A percentile compares a stretch with the other conserved stretches of the same genome.
Conservation (phyloP, 2,329 filamentous ascomycete genomes). For the Knufia petricola region DNA sequence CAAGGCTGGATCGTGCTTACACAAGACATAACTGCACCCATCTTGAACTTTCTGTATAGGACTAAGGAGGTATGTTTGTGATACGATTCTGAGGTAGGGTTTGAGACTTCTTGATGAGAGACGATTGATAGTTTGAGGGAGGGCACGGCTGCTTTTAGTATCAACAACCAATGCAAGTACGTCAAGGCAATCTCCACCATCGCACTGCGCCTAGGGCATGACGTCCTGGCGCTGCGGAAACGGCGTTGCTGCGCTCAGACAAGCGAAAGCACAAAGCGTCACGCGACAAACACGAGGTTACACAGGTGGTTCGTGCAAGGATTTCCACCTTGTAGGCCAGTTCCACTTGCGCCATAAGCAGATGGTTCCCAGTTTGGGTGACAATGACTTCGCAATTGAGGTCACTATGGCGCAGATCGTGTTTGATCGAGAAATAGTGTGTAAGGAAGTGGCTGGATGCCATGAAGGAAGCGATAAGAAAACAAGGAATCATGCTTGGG, state of each 20-base stretch:
- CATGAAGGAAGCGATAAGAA: not conserved
- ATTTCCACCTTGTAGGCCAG: not conserved
- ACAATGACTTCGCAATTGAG: not conserved
- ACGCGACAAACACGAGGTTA: slow-evolving; percentile 1
- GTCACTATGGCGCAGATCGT: not conserved
- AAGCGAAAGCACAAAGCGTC: not conserved
- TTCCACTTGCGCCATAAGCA: not conserved
- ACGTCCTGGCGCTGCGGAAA: not conserved
- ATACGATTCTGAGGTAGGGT: too few relatives aligned
- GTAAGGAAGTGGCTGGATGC: not conserved
- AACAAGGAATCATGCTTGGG: slow-evolving; percentile 10
- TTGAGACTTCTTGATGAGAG: slow-evolving; percentile 1
- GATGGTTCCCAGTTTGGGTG: not conserved
- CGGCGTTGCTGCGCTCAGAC: not conserved
- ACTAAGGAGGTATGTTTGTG: slow-evolving; percentile 6
- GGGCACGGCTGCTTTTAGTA: not conserved
- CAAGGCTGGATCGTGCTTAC: slow-evolving; percentile 45
- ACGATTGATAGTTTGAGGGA: not conserved
- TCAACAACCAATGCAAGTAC: not conserved
- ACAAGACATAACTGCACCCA: slow-evolving; percentile 78
- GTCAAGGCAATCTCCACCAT: slow-evolving; percentile 4
- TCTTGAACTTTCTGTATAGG: slow-evolving; percentile 36
- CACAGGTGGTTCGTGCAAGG: not conserved
- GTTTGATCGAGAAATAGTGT: not conserved
- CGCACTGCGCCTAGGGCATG: not conserved